Conservation (phyloP, 176 grass and related monocot species). For the Metroxylon sagu region DNA sequence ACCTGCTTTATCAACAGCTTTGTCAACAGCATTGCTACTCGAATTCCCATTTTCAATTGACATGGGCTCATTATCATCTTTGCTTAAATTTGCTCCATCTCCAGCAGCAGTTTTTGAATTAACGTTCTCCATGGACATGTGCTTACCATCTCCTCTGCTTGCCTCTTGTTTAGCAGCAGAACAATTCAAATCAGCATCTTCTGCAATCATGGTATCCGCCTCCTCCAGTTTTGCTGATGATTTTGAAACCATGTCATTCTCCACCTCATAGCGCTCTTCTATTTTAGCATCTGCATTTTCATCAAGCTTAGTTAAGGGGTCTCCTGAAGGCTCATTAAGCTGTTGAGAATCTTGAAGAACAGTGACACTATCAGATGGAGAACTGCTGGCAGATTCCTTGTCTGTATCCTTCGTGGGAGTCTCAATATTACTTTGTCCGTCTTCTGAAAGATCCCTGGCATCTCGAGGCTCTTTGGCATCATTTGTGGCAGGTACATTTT, state of each 20-base stretch:
- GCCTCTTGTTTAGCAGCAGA: neutral
- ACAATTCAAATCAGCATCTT: constrained; percentile 5
- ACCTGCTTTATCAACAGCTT: constrained; percentile 2
- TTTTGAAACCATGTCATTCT: neutral
- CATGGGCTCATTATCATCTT: constrained; percentile 2
- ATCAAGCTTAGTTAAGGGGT: neutral
- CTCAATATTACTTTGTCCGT: neutral
- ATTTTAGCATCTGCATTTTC: neutral
- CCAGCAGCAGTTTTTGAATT: neutral
- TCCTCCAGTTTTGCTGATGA: neutral
- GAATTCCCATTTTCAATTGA: neutral
- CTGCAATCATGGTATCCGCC: neutral
- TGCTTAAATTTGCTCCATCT: constrained; percentile 11
- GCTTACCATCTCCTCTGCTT: constrained; percentile 15
- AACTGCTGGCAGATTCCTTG: constrained; percentile 13
- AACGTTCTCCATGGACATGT: neutral
- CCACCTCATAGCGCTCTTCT: neutral
- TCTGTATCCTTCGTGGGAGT: constrained; percentile 9
- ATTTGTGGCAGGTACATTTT: constrained; percentile 3
- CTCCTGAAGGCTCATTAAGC: neutral
- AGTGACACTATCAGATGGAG: neutral
- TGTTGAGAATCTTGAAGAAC: neutral
- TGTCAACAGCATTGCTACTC: neutral
- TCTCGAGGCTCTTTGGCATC: constrained; percentile 11
- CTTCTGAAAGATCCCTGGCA: constrained; percentile 10